phyloP scores from a whole-genome alignment of 352 stramenopile genomes.

The Phytophthora pini region DNA sequence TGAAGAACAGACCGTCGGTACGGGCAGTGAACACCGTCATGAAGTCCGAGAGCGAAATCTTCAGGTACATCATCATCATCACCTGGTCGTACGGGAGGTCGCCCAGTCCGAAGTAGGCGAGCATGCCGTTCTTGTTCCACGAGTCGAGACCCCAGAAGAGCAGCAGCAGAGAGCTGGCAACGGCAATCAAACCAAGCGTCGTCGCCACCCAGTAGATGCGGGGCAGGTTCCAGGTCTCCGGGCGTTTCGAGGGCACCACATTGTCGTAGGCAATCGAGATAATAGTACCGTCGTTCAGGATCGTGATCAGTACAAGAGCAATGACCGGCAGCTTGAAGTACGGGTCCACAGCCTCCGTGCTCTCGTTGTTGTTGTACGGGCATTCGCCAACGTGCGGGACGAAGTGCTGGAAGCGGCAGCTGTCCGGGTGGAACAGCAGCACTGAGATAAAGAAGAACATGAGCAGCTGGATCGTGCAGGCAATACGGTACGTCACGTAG shows the following conservation, averaged over 20 bases:
- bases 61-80: conserved; percentile 94
- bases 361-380: conserved; percentile 54
- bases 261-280: conserved; percentile 93
- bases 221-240: conserved; percentile 77
- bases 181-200: conserved; percentile 76
- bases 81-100: conserved; percentile 90
- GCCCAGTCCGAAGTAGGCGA: conserved; percentile 65
- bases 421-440: conserved; percentile 86
- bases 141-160: conserved; percentile 87
- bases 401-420: conserved; percentile 79
- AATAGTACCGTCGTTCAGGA: conserved; percentile 95
- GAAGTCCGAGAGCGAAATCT: conserved; percentile 94
- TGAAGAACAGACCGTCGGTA: conserved; percentile 86
- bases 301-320: conserved; percentile 93
- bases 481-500: conserved; percentile 95
- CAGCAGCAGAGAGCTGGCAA: conserved; percentile 84
- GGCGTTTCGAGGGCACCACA: conserved; percentile 69
- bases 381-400: conserved; percentile 58
- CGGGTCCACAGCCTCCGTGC: conserved; percentile 56
- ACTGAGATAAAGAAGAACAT: conserved; percentile 95
- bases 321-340: conserved; percentile 95
- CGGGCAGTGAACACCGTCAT: conserved; percentile 93
- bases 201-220: conserved; percentile 67
- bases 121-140: conserved; percentile 74
- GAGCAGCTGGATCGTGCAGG: conserved; percentile 91